Evolutionary conservation across 495 filamentous ascomycete genomes (phyloP), one percentile per base, ranked within the genome.

Genomic region (Glonium stellatum): DNA sequence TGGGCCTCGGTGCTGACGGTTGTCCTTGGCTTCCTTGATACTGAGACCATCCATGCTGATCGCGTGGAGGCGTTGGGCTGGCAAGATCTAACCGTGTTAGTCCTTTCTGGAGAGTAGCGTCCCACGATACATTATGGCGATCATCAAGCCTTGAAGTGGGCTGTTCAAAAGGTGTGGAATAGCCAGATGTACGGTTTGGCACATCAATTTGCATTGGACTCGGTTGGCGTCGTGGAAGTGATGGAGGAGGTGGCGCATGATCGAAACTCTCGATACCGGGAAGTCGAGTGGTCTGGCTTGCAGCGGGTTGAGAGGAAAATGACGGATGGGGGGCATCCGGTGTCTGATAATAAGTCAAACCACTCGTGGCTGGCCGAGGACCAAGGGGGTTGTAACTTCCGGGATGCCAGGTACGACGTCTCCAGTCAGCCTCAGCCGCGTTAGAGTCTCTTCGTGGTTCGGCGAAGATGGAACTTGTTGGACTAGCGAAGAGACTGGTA

Each of bases 211-310:
- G 70, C 73, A 76, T 77, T 1, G 75, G 75, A 50, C 72, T 75
- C 12, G 68, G 53, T 54, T 61, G 64, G 42, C 72, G 70, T 12
- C 70, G 69, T 2, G 84, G 80, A 5, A 89, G 86, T 2, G 87
- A 79, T 6, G 84, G 80, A 41, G 82, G 80, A 34, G 79, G 75
- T 5, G 82, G 82, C 5, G 86, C 78, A 50, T 87, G 84, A 68
- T 92, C 90, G 62, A 96, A 95, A 37, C 88, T 92, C 67, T 93
- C 89, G 63, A 96, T 96, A 8, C 91, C 90, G 0, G 91, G 91
- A 23, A 96, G 75, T 27, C 89, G 83, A 19, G 86, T 72, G 0
- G 76, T 67, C 64, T 82, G 80, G 55, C 66, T 71, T 21, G 74
- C 73, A 22, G 82, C 80, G 47, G 75, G 77, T 47, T 79, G 79